Evolutionary conservation across 306 rosid genomes (phyloP).

Genomic region (Ceratonia siliqua): DNA sequence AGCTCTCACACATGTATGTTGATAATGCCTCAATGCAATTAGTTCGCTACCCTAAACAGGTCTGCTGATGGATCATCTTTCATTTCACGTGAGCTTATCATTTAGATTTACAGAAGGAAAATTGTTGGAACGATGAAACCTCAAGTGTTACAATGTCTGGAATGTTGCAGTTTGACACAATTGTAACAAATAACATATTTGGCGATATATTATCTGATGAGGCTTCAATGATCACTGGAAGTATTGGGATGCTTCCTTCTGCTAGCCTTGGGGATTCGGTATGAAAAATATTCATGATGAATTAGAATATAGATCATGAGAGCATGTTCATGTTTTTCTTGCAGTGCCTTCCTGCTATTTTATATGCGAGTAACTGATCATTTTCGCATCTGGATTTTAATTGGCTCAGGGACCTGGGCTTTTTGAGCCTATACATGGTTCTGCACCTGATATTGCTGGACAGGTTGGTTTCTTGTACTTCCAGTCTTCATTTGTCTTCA

Average conservation of each 20-base stretch:
- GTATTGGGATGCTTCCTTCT: conserved; percentile 99
- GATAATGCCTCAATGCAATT: conserved; percentile 97
- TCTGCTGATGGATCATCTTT: conserved; percentile 43
- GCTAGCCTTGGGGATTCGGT: conserved; percentile 91
- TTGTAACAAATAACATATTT: conserved; percentile 92
- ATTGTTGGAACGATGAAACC: conserved; percentile 21
- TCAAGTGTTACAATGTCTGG: conserved; percentile 28
- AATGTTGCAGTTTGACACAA: conserved; percentile 78
- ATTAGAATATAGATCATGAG: conserved; percentile 18
- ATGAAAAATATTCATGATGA: conserved; percentile 29
- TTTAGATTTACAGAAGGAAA: conserved; percentile 5
- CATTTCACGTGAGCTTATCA: conserved; percentile 17
- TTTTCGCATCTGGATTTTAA: conserved; percentile 23
- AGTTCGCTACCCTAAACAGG: conserved; percentile 93
- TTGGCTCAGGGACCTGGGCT: conserved; percentile 90
- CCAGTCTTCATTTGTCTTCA: not conserved
- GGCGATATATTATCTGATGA: conserved; percentile 96
- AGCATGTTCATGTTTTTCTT: not conserved
- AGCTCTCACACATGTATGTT: conserved; percentile 96
- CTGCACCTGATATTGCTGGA: conserved; percentile 99
- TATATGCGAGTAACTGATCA: not conserved
- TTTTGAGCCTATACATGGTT: conserved; percentile 95
- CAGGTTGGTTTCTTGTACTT: conserved; percentile 63
- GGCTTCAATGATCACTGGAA: conserved; percentile 97
- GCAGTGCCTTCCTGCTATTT: conserved; percentile 20